Evolutionary conservation across 2,329 filamentous ascomycete genomes (phyloP).

Genomic region (Pseudogymnoascus sp.): DNA sequence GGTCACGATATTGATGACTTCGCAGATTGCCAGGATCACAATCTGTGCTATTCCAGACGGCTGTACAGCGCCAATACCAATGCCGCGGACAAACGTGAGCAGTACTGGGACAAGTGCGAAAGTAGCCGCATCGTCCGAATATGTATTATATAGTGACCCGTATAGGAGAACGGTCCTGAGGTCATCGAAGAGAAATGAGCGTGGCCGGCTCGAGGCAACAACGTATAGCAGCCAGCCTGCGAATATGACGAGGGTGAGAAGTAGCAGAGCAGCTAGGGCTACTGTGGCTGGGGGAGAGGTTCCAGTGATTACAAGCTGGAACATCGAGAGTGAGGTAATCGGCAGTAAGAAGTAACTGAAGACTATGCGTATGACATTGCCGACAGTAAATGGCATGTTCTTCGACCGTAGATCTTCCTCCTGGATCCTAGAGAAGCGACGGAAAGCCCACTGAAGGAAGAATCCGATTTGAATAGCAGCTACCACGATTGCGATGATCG

Average conservation of each 20-base stretch:
- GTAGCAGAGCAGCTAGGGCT: slow-evolving; percentile 64
- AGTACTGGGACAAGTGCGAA: slow-evolving; percentile 84
- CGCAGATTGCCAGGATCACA: slow-evolving; percentile 84
- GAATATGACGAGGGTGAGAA: slow-evolving; percentile 65
- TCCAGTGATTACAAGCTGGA: slow-evolving; percentile 73
- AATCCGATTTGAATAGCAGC: slow-evolving; percentile 71
- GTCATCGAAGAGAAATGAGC: slow-evolving; percentile 87
- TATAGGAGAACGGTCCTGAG: slow-evolving; percentile 82
- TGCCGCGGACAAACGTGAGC: slow-evolving; percentile 75
- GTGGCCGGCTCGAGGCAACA: slow-evolving; percentile 72
- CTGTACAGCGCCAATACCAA: slow-evolving; percentile 88
- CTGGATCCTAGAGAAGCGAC: slow-evolving; percentile 59
- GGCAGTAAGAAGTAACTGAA: slow-evolving; percentile 92
- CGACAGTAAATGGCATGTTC: slow-evolving; percentile 79
- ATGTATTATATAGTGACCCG: slow-evolving; percentile 94
- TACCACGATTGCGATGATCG: slow-evolving; percentile 61
- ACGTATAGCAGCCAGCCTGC: slow-evolving; percentile 72
- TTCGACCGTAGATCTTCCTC: slow-evolving; percentile 87
- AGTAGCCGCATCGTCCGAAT: slow-evolving; percentile 83
- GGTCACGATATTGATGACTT: slow-evolving; percentile 82
- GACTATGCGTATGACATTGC: slow-evolving; percentile 73
- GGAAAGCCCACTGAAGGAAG: slow-evolving; percentile 65
- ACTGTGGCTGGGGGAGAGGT: slow-evolving; percentile 63
- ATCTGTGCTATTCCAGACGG: slow-evolving; percentile 89
- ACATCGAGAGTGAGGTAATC: slow-evolving; percentile 77